phyloP scores from a whole-genome alignment of 2,329 filamentous ascomycete genomes.

The Colletotrichum sp. region DNA sequence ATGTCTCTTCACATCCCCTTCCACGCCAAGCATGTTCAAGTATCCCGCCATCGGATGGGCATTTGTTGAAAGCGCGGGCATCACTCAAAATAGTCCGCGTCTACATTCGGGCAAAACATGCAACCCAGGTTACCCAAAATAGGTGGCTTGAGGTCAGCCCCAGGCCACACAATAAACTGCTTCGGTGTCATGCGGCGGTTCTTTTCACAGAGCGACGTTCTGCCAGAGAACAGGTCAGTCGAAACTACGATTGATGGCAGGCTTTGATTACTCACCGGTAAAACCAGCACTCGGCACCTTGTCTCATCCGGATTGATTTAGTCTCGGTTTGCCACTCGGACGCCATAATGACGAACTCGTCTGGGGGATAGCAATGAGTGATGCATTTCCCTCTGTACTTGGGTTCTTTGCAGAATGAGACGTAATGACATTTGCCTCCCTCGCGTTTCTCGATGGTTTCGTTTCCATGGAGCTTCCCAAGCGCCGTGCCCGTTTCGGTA shows the following conservation, averaged over 20 bases:
- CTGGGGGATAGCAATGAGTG: not conserved
- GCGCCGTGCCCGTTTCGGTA: not conserved
- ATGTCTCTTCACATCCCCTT: not conserved
- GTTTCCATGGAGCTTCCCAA: not conserved
- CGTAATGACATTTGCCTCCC: not conserved
- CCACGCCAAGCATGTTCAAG: not conserved
- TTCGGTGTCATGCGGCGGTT: not conserved
- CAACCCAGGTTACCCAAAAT: not conserved
- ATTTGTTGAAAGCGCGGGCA: not conserved
- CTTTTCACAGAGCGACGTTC: not conserved
- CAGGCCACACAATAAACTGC: not conserved
- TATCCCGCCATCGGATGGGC: not conserved
- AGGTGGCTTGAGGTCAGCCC: not conserved
- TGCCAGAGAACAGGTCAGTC: not conserved
- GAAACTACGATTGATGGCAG: not conserved
- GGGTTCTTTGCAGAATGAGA: not conserved
- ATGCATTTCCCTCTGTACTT: not conserved
- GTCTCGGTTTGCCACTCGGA: not conserved
- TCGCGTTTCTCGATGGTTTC: not conserved
- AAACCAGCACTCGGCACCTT: not conserved
- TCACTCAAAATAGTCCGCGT: not conserved
- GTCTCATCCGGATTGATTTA: not conserved
- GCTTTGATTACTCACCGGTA: not conserved
- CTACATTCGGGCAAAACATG: not conserved
- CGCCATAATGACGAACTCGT: not conserved